These are phyloP conservation scores for Mortierella hygrophila DNA, from an alignment of 192 early-diverging fungal genomes.

Conservation along the genomic window DNA sequence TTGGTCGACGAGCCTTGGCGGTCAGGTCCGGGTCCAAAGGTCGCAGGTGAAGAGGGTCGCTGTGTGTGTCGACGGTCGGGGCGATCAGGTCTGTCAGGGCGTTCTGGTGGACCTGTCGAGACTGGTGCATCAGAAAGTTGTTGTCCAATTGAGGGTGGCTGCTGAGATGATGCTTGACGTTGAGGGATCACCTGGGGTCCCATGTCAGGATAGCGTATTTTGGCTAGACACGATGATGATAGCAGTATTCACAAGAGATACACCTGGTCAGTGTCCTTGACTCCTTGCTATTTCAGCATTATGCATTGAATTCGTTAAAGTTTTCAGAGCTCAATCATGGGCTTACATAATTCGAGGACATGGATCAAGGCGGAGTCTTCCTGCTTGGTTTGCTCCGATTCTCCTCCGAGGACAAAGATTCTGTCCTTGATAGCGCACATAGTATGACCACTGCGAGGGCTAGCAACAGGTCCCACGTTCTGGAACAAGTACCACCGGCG, in stretches of 20 bases:
- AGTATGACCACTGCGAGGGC: conserved; percentile 59
- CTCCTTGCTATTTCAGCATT: neutral
- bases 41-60: conserved; percentile 33
- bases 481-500: conserved; percentile 71
- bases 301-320: neutral
- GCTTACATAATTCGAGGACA: conserved; percentile 34
- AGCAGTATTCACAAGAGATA: neutral
- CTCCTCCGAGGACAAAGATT: conserved; percentile 67
- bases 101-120: conserved; percentile 9
- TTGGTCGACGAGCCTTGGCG: conserved; percentile 18
- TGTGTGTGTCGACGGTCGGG: conserved; percentile 45
- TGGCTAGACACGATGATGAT: conserved; percentile 14
- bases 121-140: conserved; percentile 1
- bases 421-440: conserved; percentile 60
- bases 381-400: conserved; percentile 57
- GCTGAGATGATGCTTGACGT: conserved; percentile 37
- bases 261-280: neutral
- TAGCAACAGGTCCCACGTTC: conserved; percentile 68
- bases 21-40: conserved; percentile 11
- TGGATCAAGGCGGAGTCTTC: conserved; percentile 54
- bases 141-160: neutral
- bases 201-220: conserved; percentile 36
- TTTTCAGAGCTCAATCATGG: neutral
- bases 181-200: conserved; percentile 27
- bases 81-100: conserved; percentile 37